Percentiles rank a stretch among this genome's conserved stretches.
Conservation (phyloP, 2,329 filamentous ascomycete genomes). For the Myriangium duriaei region DNA sequence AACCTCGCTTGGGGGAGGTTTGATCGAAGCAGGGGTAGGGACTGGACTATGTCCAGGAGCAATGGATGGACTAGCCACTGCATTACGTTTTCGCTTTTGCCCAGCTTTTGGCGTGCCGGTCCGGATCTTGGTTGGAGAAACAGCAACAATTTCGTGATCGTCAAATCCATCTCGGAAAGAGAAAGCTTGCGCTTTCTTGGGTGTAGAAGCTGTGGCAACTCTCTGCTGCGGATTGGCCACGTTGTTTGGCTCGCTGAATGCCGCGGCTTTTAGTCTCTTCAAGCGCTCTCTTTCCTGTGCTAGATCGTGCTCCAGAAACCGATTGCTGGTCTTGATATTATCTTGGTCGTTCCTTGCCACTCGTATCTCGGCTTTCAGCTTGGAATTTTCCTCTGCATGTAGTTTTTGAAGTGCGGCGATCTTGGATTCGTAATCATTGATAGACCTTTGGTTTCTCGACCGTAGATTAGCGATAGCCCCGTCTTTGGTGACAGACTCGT, state of each 20-base stretch:
- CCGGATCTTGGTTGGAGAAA: constrained; percentile 41
- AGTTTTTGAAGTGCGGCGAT: constrained; percentile 49
- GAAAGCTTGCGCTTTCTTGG: constrained; percentile 49
- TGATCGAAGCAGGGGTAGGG: background rate
- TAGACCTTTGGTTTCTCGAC: constrained; percentile 50
- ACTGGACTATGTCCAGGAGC: constrained; percentile 14
- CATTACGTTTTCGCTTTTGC: constrained; percentile 55
- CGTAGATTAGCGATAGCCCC: constrained; percentile 69
- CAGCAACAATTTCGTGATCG: constrained; percentile 46
- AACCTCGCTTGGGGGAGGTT: background rate
- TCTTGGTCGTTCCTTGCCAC: constrained; percentile 52
- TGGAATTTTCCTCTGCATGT: constrained; percentile 51
- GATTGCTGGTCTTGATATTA: constrained; percentile 53
- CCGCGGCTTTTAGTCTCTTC: constrained; percentile 30
- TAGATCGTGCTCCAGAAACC: constrained; percentile 62
- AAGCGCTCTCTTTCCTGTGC: constrained; percentile 42
- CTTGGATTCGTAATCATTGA: constrained; percentile 50
- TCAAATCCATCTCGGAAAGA: constrained; percentile 66
- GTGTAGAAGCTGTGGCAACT: constrained; percentile 34
- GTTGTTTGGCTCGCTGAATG: constrained; percentile 12
- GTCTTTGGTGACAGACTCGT: constrained; percentile 47
- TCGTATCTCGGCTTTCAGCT: constrained; percentile 52
- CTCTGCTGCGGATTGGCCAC: constrained; percentile 8
- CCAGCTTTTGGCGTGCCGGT: constrained; percentile 47
- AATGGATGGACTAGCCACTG: constrained; percentile 52